Conservation (phyloP, 2,329 filamentous ascomycete species). For the Cercospora zeae-maydis region DNA sequence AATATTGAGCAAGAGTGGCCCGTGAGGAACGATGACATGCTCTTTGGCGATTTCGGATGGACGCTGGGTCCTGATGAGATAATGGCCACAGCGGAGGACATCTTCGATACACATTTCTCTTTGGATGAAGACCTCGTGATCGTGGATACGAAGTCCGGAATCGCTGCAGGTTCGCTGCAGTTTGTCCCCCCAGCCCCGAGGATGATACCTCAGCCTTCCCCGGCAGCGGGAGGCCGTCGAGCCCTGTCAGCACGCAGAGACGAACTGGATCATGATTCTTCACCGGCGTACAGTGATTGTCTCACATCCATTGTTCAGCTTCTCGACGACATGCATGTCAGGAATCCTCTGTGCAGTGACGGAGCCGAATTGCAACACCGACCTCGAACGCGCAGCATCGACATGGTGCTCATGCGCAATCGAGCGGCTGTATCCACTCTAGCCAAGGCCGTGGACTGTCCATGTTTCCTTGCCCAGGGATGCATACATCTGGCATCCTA, state of each 20-base stretch:
- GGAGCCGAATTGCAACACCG: background rate
- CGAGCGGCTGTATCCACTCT: conserved; percentile 5
- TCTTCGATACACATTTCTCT: background rate
- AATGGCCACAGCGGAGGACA: background rate
- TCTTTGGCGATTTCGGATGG: background rate
- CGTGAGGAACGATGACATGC: background rate
- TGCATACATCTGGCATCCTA: background rate
- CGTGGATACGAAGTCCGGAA: background rate
- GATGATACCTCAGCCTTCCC: background rate
- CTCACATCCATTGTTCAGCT: conserved; percentile 1
- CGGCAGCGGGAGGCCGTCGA: background rate
- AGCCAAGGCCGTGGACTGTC: conserved; percentile 5
- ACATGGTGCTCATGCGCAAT: conserved; percentile 10
- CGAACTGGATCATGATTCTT: background rate
- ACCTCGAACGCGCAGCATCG: background rate
- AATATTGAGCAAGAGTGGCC: background rate
- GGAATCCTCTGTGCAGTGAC: conserved; percentile 1
- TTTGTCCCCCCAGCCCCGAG: background rate
- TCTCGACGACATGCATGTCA: conserved; percentile 2
- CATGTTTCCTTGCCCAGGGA: conserved; percentile 3
- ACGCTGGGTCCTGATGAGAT: background rate
- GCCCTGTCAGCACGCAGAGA: background rate
- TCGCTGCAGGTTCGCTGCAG: background rate
- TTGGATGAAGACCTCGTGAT: background rate
- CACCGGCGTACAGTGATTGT: background rate